phyloP scores from a whole-genome alignment of 2,329 filamentous ascomycete species.

The Periglandula ipomoeae region DNA sequence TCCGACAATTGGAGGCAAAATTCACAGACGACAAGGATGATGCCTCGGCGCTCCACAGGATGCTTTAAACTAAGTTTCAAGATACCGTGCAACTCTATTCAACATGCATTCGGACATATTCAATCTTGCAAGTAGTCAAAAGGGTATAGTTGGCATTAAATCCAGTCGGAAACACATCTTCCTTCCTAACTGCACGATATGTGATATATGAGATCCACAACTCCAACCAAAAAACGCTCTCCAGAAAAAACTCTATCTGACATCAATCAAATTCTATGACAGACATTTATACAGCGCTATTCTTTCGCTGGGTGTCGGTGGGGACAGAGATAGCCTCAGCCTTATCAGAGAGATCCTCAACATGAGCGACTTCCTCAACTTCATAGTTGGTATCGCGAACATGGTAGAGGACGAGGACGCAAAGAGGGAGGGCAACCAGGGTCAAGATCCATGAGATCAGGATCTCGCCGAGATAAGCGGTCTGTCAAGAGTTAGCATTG shows the following conservation, averaged over 20 bases:
- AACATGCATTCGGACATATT: too few relatives aligned
- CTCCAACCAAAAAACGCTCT: not conserved
- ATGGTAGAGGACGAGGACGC: slow-evolving; percentile 5
- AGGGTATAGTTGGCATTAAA: too few relatives aligned
- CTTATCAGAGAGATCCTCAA: not conserved
- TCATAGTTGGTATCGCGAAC: slow-evolving; percentile 5
- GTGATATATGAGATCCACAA: not conserved
- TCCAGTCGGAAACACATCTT: too few relatives aligned
- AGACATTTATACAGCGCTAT: not conserved
- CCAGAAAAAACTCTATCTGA: not conserved
- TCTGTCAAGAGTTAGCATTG: not conserved
- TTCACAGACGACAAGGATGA: too few relatives aligned
- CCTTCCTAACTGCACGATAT: too few relatives aligned
- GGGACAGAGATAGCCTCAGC: not conserved
- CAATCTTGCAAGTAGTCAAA: too few relatives aligned
- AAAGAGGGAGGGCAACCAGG: slow-evolving; percentile 4
- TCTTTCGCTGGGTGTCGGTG: not conserved
- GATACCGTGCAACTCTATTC: too few relatives aligned
- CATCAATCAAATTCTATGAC: too few relatives aligned
- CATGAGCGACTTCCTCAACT: not conserved
- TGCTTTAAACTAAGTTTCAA: too few relatives aligned
- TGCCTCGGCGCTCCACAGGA: too few relatives aligned
- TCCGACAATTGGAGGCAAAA: too few relatives aligned
- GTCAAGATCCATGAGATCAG: slow-evolving; percentile 6
- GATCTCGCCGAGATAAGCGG: slow-evolving; percentile 6